Evolutionary conservation across 139 green algal genomes (phyloP).

Genomic region (Coelastrella sp.): DNA sequence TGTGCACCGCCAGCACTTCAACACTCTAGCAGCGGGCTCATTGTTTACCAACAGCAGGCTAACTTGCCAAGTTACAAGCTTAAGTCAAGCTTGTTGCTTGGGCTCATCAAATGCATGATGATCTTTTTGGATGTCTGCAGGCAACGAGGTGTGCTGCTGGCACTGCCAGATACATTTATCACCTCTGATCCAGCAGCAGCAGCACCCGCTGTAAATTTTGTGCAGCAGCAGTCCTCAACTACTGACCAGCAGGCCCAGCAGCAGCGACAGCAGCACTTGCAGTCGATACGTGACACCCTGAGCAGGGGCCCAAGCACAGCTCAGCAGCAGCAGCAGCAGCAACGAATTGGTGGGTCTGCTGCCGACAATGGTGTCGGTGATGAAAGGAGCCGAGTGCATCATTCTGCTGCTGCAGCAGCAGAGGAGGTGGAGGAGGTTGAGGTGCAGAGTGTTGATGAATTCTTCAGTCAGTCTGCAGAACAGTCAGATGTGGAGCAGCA

Average conservation of each 20-base stretch:
- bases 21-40: too few relatives aligned
- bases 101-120: too few relatives aligned
- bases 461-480: not conserved
- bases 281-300: conserved; percentile 1
- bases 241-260: conserved; percentile 7
- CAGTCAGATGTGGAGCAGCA: not conserved
- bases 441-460: not conserved
- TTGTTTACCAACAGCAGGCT: too few relatives aligned
- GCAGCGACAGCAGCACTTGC: conserved; percentile 20
- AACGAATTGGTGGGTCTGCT: not conserved
- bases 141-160: conserved; percentile 3
- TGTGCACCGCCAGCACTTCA: too few relatives aligned
- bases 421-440: not conserved
- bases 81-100: too few relatives aligned
- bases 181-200: not conserved
- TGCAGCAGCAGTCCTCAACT: not conserved
- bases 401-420: not conserved
- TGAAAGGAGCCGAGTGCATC: not conserved
- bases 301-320: not conserved
- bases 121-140: not conserved
- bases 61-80: too few relatives aligned
- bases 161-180: not conserved
- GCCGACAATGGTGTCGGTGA: not conserved
- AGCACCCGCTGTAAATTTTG: not conserved
- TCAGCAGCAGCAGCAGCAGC: not conserved